These are phyloP conservation scores for Cucurbita maxima DNA, from an alignment of 306 rosid genomes.

Conservation along the genomic window DNA sequence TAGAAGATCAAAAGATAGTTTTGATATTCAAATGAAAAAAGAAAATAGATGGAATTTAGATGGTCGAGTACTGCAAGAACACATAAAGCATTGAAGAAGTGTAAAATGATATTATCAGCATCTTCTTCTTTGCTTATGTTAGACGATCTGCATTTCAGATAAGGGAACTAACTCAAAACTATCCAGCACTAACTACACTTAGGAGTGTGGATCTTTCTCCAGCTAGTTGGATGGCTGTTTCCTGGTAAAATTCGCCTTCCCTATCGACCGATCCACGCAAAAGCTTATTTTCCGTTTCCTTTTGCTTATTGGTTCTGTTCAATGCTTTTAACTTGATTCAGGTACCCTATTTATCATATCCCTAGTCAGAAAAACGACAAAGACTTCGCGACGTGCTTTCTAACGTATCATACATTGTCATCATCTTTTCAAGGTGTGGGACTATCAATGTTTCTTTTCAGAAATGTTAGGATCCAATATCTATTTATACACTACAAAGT, in stretches of 20 bases:
- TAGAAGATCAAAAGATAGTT: neutral
- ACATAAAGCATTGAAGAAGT: neutral
- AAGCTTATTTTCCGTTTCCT: neutral
- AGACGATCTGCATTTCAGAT: constrained; percentile 20
- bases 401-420: constrained; percentile 65
- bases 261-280: neutral
- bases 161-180: constrained; percentile 33
- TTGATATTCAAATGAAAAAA: neutral
- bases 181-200: constrained; percentile 42
- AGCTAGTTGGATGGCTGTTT: constrained; percentile 87
- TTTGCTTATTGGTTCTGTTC: neutral
- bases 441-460: neutral
- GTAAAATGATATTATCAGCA: neutral
- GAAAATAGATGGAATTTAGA: neutral
- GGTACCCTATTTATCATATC: constrained; percentile 73
- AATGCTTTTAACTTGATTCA: constrained; percentile 4
- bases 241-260: constrained; percentile 41
- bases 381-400: constrained; percentile 62
- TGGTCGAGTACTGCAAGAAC: too few species aligned
- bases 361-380: constrained; percentile 41
- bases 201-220: constrained; percentile 75
- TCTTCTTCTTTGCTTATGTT: neutral
- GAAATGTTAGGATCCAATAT: neutral
- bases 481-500: neutral
- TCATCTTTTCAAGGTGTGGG: constrained; percentile 61